Conservation (phyloP, 1,284 basidiomycete genomes). For the Boletus smithii region DNA sequence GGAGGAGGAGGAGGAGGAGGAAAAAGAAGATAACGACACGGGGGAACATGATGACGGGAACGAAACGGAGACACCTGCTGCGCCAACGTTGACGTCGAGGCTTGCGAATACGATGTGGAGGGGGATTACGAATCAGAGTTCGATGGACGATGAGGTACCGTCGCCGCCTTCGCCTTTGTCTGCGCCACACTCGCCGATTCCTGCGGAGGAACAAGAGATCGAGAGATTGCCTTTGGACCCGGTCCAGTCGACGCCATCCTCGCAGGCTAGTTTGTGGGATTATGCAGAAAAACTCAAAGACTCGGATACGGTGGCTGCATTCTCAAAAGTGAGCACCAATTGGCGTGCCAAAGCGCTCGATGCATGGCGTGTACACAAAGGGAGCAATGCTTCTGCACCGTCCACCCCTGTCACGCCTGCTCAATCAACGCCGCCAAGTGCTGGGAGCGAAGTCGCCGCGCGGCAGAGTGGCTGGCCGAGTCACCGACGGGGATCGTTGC, state of each 20-base stretch:
- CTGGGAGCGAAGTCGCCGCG: constrained; percentile 18
- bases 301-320: constrained; percentile 63
- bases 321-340: constrained; percentile 71
- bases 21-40: constrained; percentile 36
- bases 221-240: constrained; percentile 7
- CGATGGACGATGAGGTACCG: constrained; percentile 50
- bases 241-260: constrained; percentile 10
- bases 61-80: constrained; percentile 41
- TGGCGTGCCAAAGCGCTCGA: constrained; percentile 61
- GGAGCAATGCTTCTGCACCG: constrained; percentile 9
- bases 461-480: constrained; percentile 15
- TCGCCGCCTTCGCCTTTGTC: constrained; percentile 48
- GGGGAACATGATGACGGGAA: constrained; percentile 41
- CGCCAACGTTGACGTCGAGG: constrained; percentile 48
- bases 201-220: constrained; percentile 16
- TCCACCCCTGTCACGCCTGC: constrained; percentile 4
- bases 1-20: constrained; percentile 26
- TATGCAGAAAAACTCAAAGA: constrained; percentile 73
- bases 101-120: constrained; percentile 64
- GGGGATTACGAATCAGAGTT: constrained; percentile 70
- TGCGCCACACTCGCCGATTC: constrained; percentile 32
- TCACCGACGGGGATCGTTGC: constrained; percentile 42
- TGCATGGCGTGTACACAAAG: constrained; percentile 39
- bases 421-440: constrained; percentile 14
- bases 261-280: constrained; percentile 48